Evolutionary conservation across 495 filamentous ascomycete genomes (phyloP).

Genomic region (Alectoria sarmentosa): DNA sequence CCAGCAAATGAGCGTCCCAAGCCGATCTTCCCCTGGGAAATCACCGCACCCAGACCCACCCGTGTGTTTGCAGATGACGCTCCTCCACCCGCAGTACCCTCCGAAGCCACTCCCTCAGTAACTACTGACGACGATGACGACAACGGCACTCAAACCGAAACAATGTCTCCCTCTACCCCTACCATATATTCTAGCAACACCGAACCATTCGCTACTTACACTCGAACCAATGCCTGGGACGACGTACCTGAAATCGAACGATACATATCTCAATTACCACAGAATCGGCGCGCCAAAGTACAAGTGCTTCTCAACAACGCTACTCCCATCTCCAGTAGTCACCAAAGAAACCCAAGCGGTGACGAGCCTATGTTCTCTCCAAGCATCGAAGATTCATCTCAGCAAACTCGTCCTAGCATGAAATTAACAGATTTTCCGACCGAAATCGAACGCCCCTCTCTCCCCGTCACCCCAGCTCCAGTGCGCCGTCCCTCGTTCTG

Average conservation of each 20-base stretch:
- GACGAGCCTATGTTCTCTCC: conserved; percentile 19
- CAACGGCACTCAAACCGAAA: conserved; percentile 34
- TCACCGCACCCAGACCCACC: conserved; percentile 52
- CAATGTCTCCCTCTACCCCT: conserved; percentile 41
- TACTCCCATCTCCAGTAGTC: conserved; percentile 5
- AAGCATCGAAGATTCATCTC: conserved; percentile 25
- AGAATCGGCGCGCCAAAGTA: conserved; percentile 52
- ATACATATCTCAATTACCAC: conserved; percentile 66
- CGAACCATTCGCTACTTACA: conserved; percentile 57
- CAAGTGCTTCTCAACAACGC: conserved; percentile 40
- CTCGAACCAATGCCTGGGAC: conserved; percentile 79
- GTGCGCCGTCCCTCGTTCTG: conserved; percentile 50
- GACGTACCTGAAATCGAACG: conserved; percentile 72
- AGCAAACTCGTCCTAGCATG: conserved; percentile 43
- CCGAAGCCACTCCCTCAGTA: conserved; percentile 30
- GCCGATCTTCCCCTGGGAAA: conserved; percentile 85
- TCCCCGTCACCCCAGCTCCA: conserved; percentile 87
- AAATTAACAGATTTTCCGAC: conserved; percentile 81
- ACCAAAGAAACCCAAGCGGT: conserved; percentile 9
- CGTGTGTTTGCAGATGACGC: conserved; percentile 64
- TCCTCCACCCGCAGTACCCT: conserved; percentile 25
- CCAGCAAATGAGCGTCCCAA: conserved; percentile 49
- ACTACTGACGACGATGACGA: conserved; percentile 33
- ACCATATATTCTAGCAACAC: conserved; percentile 38
- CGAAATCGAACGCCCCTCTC: conserved; percentile 72